These are phyloP conservation scores for Coemansia sp. DNA, from an alignment of 192 early-diverging fungal species.

Conservation along the genomic window DNA sequence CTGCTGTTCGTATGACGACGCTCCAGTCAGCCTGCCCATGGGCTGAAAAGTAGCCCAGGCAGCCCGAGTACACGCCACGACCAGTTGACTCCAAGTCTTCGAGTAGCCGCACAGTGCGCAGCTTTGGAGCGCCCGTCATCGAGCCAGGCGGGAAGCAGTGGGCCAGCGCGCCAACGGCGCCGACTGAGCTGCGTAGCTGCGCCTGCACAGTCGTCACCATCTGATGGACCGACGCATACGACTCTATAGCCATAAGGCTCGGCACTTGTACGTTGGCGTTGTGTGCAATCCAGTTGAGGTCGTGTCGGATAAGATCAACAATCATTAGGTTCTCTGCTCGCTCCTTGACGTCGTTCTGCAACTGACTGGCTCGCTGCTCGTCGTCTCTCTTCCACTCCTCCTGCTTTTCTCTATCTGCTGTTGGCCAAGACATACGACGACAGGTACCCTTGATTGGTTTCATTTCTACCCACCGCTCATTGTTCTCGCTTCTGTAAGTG, in stretches of 20 bases:
- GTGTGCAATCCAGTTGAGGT: conserved; percentile 75
- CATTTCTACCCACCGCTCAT: conserved; percentile 72
- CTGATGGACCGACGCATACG: conserved; percentile 90
- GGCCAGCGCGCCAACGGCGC: conserved; percentile 69
- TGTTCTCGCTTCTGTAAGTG: conserved; percentile 8
- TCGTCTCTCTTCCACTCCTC: conserved; percentile 30
- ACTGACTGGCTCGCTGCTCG: conserved; percentile 13
- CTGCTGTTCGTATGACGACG: conserved; percentile 91
- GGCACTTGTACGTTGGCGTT: conserved; percentile 74
- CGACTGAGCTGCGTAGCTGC: conserved; percentile 58
- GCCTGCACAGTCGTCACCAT: conserved; percentile 85
- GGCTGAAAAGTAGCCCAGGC: conserved; percentile 83
- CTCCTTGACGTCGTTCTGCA: conserved; percentile 83
- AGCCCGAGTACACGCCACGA: conserved; percentile 89
- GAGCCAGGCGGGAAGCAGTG: conserved; percentile 92
- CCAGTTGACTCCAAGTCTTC: conserved; percentile 67
- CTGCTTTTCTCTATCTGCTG: no score
- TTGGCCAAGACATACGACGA: neutral
- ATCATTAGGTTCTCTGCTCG: conserved; percentile 98
- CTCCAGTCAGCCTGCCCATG: conserved; percentile 69
- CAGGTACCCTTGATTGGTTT: conserved; percentile 95
- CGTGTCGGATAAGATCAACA: conserved; percentile 95
- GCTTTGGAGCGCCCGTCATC: conserved; percentile 98
- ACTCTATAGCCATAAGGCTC: conserved; percentile 85
- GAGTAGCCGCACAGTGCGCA: conserved; percentile 79